These are phyloP conservation scores for Apiospora koreana DNA, from an alignment of 2,329 filamentous ascomycete species.

Conservation along the genomic window DNA sequence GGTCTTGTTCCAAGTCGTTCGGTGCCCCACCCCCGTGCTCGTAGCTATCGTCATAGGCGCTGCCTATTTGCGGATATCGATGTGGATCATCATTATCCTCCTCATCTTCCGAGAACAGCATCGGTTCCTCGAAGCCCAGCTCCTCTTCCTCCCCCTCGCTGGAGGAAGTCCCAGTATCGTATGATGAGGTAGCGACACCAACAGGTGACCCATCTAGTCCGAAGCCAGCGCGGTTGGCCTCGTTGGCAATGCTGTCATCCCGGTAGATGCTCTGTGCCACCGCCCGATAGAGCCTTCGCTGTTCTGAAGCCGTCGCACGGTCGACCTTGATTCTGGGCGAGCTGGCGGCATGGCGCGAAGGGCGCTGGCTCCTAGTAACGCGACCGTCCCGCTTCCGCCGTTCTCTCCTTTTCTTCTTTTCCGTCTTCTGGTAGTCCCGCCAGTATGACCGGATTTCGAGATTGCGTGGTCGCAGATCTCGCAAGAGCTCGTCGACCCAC, in stretches of 20 bases:
- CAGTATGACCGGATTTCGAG: background rate
- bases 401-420: background rate
- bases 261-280: constrained; percentile 1
- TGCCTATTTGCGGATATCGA: background rate
- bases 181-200: background rate
- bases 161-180: background rate
- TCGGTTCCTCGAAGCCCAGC: background rate
- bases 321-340: background rate
- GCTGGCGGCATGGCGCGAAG: background rate
- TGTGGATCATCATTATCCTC: background rate
- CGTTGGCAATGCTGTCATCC: constrained; percentile 3
- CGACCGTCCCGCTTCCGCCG: background rate
- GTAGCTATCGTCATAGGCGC: background rate
- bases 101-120: background rate
- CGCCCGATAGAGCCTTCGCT: background rate
- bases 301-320: background rate
- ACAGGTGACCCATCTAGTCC: background rate
- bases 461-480: background rate
- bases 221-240: background rate
- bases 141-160: background rate
- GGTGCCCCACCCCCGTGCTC: background rate
- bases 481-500: background rate
- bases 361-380: background rate
- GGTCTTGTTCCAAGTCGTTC: background rate
- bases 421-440: background rate